phyloP scores from a whole-genome alignment of 2,329 filamentous ascomycete genomes.

The Ophiocordyceps unilateralis region DNA sequence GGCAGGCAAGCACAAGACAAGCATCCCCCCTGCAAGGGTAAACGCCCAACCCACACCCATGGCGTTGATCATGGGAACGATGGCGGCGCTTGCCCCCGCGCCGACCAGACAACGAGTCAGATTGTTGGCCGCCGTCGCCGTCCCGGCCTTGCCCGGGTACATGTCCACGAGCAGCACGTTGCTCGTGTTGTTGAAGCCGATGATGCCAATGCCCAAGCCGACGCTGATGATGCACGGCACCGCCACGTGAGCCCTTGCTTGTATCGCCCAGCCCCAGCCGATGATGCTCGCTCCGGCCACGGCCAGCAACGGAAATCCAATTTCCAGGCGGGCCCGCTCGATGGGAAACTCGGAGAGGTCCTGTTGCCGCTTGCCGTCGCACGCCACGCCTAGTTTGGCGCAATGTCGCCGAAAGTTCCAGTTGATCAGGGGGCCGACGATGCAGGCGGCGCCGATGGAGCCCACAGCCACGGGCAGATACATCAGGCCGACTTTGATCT shows the following conservation, averaged over 20 bases:
- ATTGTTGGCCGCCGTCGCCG: slow-evolving; percentile 39
- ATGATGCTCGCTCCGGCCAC: slow-evolving; percentile 28
- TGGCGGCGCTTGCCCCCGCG: slow-evolving; percentile 31
- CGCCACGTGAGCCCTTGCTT: slow-evolving; percentile 23
- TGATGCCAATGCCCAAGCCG: slow-evolving; percentile 28
- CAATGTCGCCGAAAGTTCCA: slow-evolving; percentile 51
- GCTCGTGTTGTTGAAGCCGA: slow-evolving; percentile 35
- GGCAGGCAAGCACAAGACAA: slow-evolving; percentile 20
- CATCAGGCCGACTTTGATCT: slow-evolving; percentile 34
- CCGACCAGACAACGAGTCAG: slow-evolving; percentile 36
- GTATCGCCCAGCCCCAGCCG: slow-evolving; percentile 34
- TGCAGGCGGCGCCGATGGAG: slow-evolving; percentile 26
- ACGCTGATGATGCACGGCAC: slow-evolving; percentile 29
- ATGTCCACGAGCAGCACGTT: slow-evolving; percentile 39
- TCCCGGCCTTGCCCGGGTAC: slow-evolving; percentile 31
- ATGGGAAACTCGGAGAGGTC: slow-evolving; percentile 32
- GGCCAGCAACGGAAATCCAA: slow-evolving; percentile 31
- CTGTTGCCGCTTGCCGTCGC: slow-evolving; percentile 33
- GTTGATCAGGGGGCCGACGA: slow-evolving; percentile 41
- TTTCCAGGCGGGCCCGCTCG: slow-evolving; percentile 30
- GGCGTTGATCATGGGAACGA: slow-evolving; percentile 31
- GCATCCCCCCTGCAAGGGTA: slow-evolving; percentile 26
- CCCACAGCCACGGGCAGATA: slow-evolving; percentile 33
- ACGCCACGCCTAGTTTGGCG: slow-evolving; percentile 28
- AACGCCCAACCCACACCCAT: slow-evolving; percentile 36